Conservation (phyloP, 2,329 filamentous ascomycete species). For the Aspergillus melleus region DNA sequence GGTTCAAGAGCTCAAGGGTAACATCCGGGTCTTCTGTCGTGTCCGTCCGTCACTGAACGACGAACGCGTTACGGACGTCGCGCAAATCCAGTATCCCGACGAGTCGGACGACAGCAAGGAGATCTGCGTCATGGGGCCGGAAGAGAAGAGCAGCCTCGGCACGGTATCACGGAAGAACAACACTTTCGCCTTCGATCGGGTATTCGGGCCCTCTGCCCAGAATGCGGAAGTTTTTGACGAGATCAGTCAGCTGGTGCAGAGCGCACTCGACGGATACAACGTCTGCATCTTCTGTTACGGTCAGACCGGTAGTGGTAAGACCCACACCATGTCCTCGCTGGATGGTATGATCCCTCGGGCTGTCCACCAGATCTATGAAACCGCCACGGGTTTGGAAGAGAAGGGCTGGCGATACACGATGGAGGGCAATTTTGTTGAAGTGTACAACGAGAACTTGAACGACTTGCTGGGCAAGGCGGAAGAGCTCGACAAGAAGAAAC, state of each 20-base stretch:
- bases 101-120: constrained; percentile 79
- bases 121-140: constrained; percentile 77
- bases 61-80: constrained; percentile 61
- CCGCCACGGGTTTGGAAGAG: constrained; percentile 76
- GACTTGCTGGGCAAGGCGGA: constrained; percentile 77
- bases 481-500: constrained; percentile 74
- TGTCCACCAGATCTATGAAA: constrained; percentile 90
- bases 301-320: constrained; percentile 96
- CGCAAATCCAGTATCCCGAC: constrained; percentile 78
- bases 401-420: constrained; percentile 95
- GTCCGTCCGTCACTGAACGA: constrained; percentile 72
- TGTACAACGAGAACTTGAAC: constrained; percentile 97
- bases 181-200: constrained; percentile 87
- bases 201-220: constrained; percentile 74
- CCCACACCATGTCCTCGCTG: constrained; percentile 85
- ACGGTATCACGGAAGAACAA: constrained; percentile 75
- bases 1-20: constrained; percentile 95
- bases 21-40: constrained; percentile 97
- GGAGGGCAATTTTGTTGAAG: constrained; percentile 93
- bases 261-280: constrained; percentile 94
- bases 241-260: constrained; percentile 95
- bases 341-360: constrained; percentile 96
- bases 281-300: constrained; percentile 99
- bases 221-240: constrained; percentile 92
- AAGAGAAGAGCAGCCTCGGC: constrained; percentile 79